These are phyloP conservation scores for Ceratobasidium sp. DNA, from an alignment of 1,284 basidiomycete species.

Conservation along the genomic window DNA sequence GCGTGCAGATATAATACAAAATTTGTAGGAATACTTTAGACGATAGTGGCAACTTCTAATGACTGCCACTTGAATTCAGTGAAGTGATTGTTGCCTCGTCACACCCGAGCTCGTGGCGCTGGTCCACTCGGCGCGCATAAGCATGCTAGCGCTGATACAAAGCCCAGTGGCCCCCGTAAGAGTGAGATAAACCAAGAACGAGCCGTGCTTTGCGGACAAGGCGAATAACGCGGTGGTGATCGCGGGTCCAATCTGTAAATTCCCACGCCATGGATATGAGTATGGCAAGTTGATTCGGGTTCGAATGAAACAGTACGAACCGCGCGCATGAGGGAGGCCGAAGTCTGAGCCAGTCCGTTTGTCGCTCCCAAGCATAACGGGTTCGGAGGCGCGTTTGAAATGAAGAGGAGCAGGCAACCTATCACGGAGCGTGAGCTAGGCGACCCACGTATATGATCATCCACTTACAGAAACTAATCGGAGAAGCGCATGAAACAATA, in stretches of 20 bases:
- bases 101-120: neutral
- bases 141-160: slow-evolving; percentile 7
- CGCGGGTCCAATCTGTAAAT: slow-evolving; percentile 38
- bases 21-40: no score
- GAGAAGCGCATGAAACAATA: slow-evolving; percentile 14
- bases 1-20: no score
- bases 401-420: slow-evolving; percentile 40
- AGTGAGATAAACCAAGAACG: slow-evolving; percentile 35
- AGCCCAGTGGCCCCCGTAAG: neutral
- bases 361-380: slow-evolving; percentile 36
- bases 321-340: slow-evolving; percentile 38
- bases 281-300: neutral
- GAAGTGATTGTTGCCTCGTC: neutral
- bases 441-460: neutral
- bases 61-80: no score
- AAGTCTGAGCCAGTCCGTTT: slow-evolving; percentile 41
- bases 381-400: slow-evolving; percentile 38
- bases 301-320: neutral
- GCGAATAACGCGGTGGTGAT: slow-evolving; percentile 39
- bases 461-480: slow-evolving; percentile 22
- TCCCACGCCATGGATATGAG: neutral
- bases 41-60: no score
- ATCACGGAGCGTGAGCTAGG: neutral
- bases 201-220: slow-evolving; percentile 33
- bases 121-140: slow-evolving; percentile 25